Evolutionary conservation across 1,284 basidiomycete species (phyloP).

Genomic region (Xerocomus nothofagi): DNA sequence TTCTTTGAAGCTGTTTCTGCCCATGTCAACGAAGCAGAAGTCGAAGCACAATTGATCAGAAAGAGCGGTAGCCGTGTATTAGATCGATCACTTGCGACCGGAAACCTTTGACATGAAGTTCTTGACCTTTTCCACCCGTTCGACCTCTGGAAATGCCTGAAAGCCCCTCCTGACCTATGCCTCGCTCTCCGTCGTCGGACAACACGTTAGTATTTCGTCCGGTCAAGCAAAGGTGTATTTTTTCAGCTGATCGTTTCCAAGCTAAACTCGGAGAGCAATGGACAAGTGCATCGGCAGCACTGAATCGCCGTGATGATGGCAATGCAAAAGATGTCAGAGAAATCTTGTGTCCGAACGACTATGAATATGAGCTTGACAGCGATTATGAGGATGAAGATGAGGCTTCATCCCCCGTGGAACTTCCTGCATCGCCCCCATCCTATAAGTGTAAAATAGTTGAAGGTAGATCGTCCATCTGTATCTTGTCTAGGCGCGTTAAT

Average conservation of each 20-base stretch:
- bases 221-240: constrained; percentile 9
- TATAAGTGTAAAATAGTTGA: background rate
- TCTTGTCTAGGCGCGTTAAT: background rate
- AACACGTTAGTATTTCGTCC: constrained; percentile 10
- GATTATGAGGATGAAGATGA: constrained; percentile 27
- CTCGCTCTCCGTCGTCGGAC: constrained; percentile 19
- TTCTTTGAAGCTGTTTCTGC: constrained; percentile 11
- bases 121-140: constrained; percentile 8
- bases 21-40: background rate
- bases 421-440: background rate
- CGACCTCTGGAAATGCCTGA: background rate
- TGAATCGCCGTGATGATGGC: background rate
- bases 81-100: constrained; percentile 23
- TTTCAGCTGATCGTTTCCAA: constrained; percentile 10
- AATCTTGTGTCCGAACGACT: constrained; percentile 14
- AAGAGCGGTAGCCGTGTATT: constrained; percentile 12
- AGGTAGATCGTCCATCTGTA: constrained; percentile 6
- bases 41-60: constrained; percentile 6
- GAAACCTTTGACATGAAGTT: constrained; percentile 25
- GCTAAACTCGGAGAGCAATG: constrained; percentile 11
- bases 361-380: constrained; percentile 30
- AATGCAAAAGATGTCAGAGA: constrained; percentile 1
- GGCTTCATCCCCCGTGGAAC: background rate
- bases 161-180: constrained; percentile 14
- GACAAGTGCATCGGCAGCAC: constrained; percentile 4